phyloP scores from a whole-genome alignment of 108 stramenopile genomes.

The Skeletonema tropicum region DNA sequence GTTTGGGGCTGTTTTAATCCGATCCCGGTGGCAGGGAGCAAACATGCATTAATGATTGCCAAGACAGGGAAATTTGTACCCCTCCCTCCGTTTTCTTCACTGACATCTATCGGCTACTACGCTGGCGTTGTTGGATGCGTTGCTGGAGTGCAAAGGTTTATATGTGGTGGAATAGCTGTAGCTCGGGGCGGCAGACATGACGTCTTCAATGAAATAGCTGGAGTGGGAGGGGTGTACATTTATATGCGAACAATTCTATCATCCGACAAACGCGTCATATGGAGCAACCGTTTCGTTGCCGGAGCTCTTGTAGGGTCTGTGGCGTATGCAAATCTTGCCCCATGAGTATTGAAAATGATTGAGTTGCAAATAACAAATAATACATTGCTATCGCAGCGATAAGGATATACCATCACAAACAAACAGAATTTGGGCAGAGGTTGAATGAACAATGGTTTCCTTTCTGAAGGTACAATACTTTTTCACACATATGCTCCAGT shows the following conservation, averaged over 20 bases:
- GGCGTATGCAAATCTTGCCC: constrained; percentile 30
- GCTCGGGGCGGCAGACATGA: constrained; percentile 18
- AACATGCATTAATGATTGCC: constrained; percentile 8
- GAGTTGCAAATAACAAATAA: no score
- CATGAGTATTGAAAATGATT: neutral
- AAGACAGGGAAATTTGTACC: constrained; percentile 27
- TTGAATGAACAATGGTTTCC: no score
- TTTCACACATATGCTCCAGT: no score
- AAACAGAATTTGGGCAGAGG: no score
- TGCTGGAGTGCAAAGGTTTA: constrained; percentile 17
- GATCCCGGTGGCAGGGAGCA: constrained; percentile 17
- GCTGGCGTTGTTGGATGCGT: constrained; percentile 29
- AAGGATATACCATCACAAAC: no score
- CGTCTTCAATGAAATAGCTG: constrained; percentile 28
- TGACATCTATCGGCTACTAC: constrained; percentile 32
- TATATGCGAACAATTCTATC: constrained; percentile 17
- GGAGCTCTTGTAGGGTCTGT: constrained; percentile 23
- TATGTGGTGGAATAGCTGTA: constrained; percentile 26
- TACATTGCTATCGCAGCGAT: no score
- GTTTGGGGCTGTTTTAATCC: constrained; percentile 44
- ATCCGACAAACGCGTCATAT: constrained; percentile 20
- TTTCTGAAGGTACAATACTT: no score
- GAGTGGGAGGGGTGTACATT: constrained; percentile 16
- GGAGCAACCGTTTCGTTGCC: constrained; percentile 38
- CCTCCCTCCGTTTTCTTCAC: constrained; percentile 35